Evolutionary conservation across 495 filamentous ascomycete species (phyloP), one percentile per base, ranked within the genome.

Genomic region (Daldinia childiae): DNA sequence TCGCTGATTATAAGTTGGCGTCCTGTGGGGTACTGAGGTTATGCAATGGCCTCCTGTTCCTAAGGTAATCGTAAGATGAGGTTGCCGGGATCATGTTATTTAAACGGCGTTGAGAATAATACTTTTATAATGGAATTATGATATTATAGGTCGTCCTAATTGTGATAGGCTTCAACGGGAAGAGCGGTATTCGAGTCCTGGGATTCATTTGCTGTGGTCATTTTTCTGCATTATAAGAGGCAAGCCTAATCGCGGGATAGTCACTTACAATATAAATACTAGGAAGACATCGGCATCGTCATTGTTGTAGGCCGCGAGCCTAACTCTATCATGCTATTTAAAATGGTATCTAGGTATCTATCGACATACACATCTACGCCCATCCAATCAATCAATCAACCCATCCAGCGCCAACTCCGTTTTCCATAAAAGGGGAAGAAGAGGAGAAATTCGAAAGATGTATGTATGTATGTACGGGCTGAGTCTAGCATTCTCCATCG

Each of bases 251-350:
- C 21, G 2, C 43, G 0, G 14, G 43, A 34, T 2, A 12, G 32
- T 34, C 9, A 11, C 15, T 21, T 45, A 21, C 9, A 7, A 45
- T 21, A 45, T 2, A 45, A 3, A 17, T 19, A 45, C 41, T 4
- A 12, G 19, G 7, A 12, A 24, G 8, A 24, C 19, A 12, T 48
- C 43, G 8, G 24, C 8, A 48, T 24, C 4, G 7, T 24, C 8
- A 11, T 24, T 24, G 43, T 48, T 19, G n/a, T 48, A 24, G 21
- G 19, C 8, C 19, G 43, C 17, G 19, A 12, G 43, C 43, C 43
- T 48, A 48, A 21, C 41, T 48, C 43, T 48, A 48, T 48, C 43
- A 48, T 48, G 43, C 19, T 24, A 48, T 48, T 48, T 48, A 48
- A 1, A 48, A 24, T 48, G 43, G 43, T 48, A 48, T 48, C 43